Base-by-base conservation (phyloP, 208 protist genomes). In the Trypanosoma melophagium region DNA sequence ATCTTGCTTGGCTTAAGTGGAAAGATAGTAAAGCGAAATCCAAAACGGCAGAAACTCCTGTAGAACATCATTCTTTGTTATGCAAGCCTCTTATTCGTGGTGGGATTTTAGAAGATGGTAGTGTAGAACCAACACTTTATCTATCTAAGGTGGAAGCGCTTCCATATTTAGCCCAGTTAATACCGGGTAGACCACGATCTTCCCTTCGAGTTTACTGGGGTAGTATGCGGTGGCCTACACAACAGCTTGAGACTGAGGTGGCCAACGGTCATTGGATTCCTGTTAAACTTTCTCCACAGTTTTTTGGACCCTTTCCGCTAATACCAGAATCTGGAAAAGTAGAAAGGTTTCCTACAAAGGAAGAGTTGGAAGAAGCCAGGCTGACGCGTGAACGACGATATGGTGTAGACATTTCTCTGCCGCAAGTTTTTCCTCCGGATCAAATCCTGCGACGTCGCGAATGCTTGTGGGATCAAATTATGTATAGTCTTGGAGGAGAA, bases 171-270 rank as follows among this genome's bases (percentile, higher is more conserved):
- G 81, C 86, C 9, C 58, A 81, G 58, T 75, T 93, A 19, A 83
- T 76, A 9, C 53, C 68, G 45, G 87, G 89, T 3, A 83, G 90
- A 72, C 86, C 83, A 52, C 81, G 89, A 22, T 87, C 86, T n/a
- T 87, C 80, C 17, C 67, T 93, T 57, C 84, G 89, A 21, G 71
- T 95, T 17, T 95, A 93, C 76, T 95, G 89, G 89, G 89, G 89
- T 31, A 84, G 75, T 60, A 91, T 90, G 79, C 83, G 81, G 9
- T 95, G 89, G 89, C 67, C 87, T 13, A 90, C 89, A 0, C 73
- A 71, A 28, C 84, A 92, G 62, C 66, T 95, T 7, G 81, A 90
- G 66, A 60, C 79, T 19, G 89, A 95, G 64, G 83, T 95, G 25
- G 79, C 72, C n/a, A 90, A 90, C 52, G 89, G 89, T 12, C 87